These are phyloP conservation scores for Astrephomene gubernaculifera DNA, from an alignment of 139 green algal genomes.

Conservation along the genomic window DNA sequence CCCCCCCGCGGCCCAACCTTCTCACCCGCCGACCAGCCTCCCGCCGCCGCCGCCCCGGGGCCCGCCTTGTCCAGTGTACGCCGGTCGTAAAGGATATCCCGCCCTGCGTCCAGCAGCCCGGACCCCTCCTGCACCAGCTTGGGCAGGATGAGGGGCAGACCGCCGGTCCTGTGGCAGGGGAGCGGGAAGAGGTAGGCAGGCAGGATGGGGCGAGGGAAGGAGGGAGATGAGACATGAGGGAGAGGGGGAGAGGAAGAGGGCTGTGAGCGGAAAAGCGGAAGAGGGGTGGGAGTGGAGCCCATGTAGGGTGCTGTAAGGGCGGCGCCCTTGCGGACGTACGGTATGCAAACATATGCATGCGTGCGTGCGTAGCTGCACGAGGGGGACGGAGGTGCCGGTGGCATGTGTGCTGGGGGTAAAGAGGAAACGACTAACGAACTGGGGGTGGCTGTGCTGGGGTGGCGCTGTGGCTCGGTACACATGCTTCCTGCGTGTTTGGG, in stretches of 20 bases:
- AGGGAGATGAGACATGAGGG: neutral
- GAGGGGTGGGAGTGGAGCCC: neutral
- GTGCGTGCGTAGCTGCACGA: no score
- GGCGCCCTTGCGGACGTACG: neutral
- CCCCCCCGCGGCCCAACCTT: no score
- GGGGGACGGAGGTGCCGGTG: no score
- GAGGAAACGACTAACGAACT: no score
- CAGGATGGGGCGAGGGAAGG: neutral
- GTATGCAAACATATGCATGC: neutral
- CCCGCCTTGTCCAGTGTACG: neutral
- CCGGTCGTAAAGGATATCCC: conserved; percentile 23
- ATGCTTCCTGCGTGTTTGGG: neutral
- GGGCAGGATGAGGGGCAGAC: conserved; percentile 33
- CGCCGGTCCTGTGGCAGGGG: neutral
- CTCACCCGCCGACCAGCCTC: conserved; percentile 21
- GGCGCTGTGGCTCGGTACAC: no score
- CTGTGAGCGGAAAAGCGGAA: neutral
- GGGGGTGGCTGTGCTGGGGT: no score
- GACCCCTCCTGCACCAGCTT: conserved; percentile 13
- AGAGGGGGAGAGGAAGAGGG: neutral
- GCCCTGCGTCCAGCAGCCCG: neutral
- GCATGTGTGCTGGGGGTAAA: no score
- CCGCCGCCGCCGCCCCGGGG: conserved; percentile 1
- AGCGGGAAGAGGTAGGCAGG: neutral
- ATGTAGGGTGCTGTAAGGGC: no score